These are phyloP conservation scores for Brassica hybrid DNA, from an alignment of 441 rosid species.

Conservation along the genomic window DNA sequence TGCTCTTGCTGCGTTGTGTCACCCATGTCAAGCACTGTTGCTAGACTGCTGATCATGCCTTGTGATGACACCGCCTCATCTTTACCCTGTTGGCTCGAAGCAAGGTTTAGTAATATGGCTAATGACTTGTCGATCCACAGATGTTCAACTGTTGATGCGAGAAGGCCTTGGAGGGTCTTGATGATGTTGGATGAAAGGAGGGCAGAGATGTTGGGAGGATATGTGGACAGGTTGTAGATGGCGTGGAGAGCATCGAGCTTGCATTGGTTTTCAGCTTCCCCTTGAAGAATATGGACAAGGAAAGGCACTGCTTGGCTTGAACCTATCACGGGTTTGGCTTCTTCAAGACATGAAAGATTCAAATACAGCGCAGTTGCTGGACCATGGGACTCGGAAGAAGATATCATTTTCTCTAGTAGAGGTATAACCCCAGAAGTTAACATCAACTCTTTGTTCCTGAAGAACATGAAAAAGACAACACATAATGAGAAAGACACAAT, in stretches of 20 bases:
- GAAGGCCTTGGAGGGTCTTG: conserved; percentile 66
- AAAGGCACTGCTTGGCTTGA: conserved; percentile 59
- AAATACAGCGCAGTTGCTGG: conserved; percentile 92
- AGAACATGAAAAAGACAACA: conserved; percentile 32
- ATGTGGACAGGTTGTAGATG: conserved; percentile 83
- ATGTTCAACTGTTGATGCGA: conserved; percentile 58
- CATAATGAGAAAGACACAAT: conserved; percentile 18
- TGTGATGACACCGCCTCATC: conserved; percentile 69
- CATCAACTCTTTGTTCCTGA: conserved; percentile 94
- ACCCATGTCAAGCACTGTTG: conserved; percentile 73
- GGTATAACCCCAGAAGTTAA: conserved; percentile 61
- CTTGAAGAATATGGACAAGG: conserved; percentile 64
- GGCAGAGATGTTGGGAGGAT: conserved; percentile 55
- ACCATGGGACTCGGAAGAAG: conserved; percentile 55
- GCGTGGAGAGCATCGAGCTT: conserved; percentile 97
- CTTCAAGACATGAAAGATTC: conserved; percentile 85
- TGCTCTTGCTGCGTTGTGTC: conserved; percentile 84
- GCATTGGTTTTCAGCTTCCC: conserved; percentile 64
- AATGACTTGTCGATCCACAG: conserved; percentile 82
- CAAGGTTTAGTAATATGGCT: conserved; percentile 81
- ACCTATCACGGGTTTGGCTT: conserved; percentile 84
- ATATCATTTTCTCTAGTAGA: conserved; percentile 54
- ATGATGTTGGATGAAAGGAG: conserved; percentile 82
- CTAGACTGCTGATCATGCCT: conserved; percentile 69
- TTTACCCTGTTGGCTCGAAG: conserved; percentile 65